A percentile compares a stretch with the other conserved stretches of the same genome.
phyloP scores from a whole-genome alignment of 495 filamentous ascomycete genomes.

The Penicillium chermesinum region DNA sequence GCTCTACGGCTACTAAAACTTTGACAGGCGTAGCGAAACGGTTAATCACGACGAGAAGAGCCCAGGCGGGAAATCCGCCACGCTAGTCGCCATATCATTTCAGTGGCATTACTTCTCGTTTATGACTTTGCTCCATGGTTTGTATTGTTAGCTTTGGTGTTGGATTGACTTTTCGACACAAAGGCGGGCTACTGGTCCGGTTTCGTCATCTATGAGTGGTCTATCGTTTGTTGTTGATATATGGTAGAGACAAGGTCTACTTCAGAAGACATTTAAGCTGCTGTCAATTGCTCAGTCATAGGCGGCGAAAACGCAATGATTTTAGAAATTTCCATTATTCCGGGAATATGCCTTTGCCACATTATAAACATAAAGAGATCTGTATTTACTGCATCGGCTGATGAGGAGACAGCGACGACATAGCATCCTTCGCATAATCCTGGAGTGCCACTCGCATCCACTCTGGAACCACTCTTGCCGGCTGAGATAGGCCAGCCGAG shows the following conservation, averaged over 20 bases:
- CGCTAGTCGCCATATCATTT: conserved; percentile 52
- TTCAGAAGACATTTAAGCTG: too few relatives aligned
- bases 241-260: background rate
- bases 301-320: too few relatives aligned
- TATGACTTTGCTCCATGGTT: conserved; percentile 62
- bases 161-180: background rate
- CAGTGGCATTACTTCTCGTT: conserved; percentile 64
- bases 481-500: conserved; percentile 5
- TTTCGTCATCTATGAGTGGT: background rate
- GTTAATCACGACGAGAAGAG: conserved; percentile 19
- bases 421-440: conserved; percentile 7
- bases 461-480: conserved; percentile 5
- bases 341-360: too few relatives aligned
- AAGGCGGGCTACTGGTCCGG: background rate
- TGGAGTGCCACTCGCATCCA: conserved; percentile 8
- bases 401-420: conserved; percentile 41
- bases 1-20: background rate
- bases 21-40: conserved; percentile 1
- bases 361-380: background rate
- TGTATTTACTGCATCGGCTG: conserved; percentile 4
- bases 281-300: too few relatives aligned
- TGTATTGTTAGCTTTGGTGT: background rate
- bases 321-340: too few relatives aligned
- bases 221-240: too few relatives aligned
- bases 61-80: conserved; percentile 29